Evolutionary conservation across 371 early-diverging fungal genomes (phyloP), one percentile per base, ranked within the genome.

Genomic region (Sporodiniella umbellata): DNA sequence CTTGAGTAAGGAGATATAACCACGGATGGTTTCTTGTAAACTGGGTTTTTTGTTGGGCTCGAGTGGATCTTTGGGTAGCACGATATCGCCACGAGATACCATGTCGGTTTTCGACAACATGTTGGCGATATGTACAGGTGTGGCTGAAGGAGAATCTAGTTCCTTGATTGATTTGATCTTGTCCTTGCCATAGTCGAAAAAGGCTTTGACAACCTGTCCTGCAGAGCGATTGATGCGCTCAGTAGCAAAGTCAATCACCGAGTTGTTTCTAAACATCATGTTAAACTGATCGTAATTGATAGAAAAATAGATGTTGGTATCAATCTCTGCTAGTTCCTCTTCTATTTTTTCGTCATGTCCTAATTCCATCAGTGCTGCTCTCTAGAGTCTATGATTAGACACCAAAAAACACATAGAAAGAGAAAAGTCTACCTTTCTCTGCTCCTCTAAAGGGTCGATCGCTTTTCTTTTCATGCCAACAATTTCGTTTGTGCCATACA

Each of bases 201-300:
- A 73, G 4, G 76, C 51, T 48, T 77, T 68, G 45, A 90, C 64
- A 28, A 93, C 68, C 30, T 70, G 72, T 25, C 76, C 83, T 4
- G 90, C 92, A 8, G 80, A 79, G 8, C 67, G 53, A 62, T 90
- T 94, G 60, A 89, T 75, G 38, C 83, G 78, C 23, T 66, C 70
- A 18, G 75, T 70, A 25, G 82, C 87, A 49, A 83, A 72, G 31
- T 81, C 77, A 10, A 84, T 79, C 45, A 95, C 66, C 17, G 72
- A 84, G 54, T 73, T 79, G 56, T 90, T 93, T 54, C 94, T 83
- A 51, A 88, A 72, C 18, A 81, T 64, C 51, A 92, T 81, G 52
- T 88, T 89, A 58, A 86, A 89, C 38, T 82, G 80, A 14, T 90
- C 87, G 60, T 73, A 85, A 59, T 92, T 90, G 50, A 90, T 63